Percentiles rank a stretch among this genome's conserved stretches.
phyloP scores from a whole-genome alignment of 768 basidiomycete genomes.

The Hericium rajendrae region DNA sequence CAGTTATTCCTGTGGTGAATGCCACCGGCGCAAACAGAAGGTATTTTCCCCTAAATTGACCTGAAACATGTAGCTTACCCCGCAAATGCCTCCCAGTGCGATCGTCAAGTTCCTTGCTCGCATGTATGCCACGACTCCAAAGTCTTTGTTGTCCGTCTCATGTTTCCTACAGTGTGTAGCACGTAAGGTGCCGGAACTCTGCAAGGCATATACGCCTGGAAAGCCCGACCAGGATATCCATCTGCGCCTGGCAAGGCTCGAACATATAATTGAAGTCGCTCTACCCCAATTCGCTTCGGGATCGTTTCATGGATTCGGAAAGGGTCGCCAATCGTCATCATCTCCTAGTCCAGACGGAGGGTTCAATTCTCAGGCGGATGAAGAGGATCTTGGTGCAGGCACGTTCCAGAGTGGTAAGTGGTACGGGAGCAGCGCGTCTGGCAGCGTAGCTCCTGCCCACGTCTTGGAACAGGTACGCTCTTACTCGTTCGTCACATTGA shows the following conservation, averaged over 20 bases:
- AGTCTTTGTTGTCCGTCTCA: conserved; percentile 5
- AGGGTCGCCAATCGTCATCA: conserved; percentile 34
- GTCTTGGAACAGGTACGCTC: conserved; percentile 65
- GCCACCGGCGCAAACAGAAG: conserved; percentile 85
- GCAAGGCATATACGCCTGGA: conserved; percentile 82
- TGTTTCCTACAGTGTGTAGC: conserved; percentile 51
- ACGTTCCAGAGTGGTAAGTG: conserved; percentile 78
- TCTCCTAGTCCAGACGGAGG: conserved; percentile 55
- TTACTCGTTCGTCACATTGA: background rate
- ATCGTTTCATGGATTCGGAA: conserved; percentile 20
- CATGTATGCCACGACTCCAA: conserved; percentile 41
- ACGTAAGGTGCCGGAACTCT: conserved; percentile 80
- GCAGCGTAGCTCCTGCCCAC: conserved; percentile 72
- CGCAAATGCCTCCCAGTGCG: conserved; percentile 42
- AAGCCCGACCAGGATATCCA: conserved; percentile 78
- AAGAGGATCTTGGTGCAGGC: conserved; percentile 67
- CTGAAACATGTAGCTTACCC: conserved; percentile 2
- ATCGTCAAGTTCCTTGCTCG: conserved; percentile 76
- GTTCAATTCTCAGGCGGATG: conserved; percentile 60
- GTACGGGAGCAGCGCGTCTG: conserved; percentile 77
- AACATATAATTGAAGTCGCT: conserved; percentile 73
- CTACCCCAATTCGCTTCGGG: conserved; percentile 62
- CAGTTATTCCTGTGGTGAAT: conserved; percentile 82
- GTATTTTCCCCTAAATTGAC: conserved; percentile 24
- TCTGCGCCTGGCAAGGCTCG: conserved; percentile 62